Percentiles rank a stretch among this genome's conserved stretches.
Evolutionary conservation across 106 monocot genomes (phyloP).

Genomic region (Dendrobium huoshanense): DNA sequence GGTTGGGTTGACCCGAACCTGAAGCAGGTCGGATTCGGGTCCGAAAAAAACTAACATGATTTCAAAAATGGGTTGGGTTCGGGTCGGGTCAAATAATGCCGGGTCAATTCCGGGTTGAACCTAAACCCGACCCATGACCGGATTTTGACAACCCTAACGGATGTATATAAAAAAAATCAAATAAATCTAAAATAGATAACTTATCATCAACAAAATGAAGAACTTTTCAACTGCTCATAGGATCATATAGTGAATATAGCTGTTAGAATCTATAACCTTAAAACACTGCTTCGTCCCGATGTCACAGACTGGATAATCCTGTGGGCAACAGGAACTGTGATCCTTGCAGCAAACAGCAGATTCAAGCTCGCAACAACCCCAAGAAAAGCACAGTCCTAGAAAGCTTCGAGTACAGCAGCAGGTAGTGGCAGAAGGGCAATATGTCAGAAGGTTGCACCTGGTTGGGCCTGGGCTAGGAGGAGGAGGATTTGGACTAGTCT

Average conservation of each 20-base stretch:
- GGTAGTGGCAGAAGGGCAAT: slow-evolving; percentile 65
- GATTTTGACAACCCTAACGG: background rate
- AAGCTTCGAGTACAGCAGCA: slow-evolving; percentile 71
- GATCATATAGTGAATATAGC: background rate
- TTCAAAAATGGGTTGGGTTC: no score
- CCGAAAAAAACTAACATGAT: no score
- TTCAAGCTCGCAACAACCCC: slow-evolving; percentile 86
- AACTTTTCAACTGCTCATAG: background rate
- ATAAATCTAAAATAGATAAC: background rate
- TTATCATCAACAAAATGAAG: background rate
- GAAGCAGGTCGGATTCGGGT: no score
- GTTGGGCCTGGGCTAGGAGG: slow-evolving; percentile 71
- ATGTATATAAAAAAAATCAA: background rate
- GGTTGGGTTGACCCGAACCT: no score
- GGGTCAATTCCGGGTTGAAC: no score
- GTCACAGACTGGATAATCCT: slow-evolving; percentile 80
- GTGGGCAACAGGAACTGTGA: slow-evolving; percentile 67
- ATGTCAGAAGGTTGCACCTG: slow-evolving; percentile 69
- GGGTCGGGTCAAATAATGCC: no score
- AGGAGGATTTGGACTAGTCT: slow-evolving; percentile 83
- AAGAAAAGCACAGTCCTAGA: slow-evolving; percentile 81
- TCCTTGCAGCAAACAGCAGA: slow-evolving; percentile 92
- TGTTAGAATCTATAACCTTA: slow-evolving; percentile 36
- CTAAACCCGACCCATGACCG: no score
- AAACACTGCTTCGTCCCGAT: slow-evolving; percentile 42